Conservation (phyloP, 257 asterid species). For the Ballota nigra region DNA sequence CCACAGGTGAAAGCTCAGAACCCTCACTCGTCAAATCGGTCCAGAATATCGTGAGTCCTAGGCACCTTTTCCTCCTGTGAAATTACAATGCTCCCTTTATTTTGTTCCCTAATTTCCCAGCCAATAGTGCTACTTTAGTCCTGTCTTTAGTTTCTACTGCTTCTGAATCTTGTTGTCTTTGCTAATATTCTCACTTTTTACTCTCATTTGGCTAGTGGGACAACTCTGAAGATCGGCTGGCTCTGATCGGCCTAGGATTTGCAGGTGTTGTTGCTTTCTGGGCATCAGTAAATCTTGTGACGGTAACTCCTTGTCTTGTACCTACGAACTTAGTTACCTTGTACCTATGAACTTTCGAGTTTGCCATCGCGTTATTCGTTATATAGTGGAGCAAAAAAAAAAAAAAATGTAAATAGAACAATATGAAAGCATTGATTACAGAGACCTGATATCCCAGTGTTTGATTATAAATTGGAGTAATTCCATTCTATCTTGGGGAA, state of each 20-base stretch:
- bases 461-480: neutral
- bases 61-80: neutral
- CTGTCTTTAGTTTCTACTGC: neutral
- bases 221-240: slow-evolving; percentile 82
- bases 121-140: neutral
- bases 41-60: slow-evolving; percentile 61
- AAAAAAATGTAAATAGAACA: neutral
- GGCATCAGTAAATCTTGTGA: slow-evolving; percentile 63
- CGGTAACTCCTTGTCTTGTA: slow-evolving; percentile 43
- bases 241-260: slow-evolving; percentile 83
- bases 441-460: neutral
- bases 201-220: slow-evolving; percentile 65
- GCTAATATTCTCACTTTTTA: slow-evolving; percentile 5
- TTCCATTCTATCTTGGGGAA: neutral
- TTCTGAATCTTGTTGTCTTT: neutral
- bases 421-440: neutral
- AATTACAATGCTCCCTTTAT: neutral
- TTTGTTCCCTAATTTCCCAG: neutral
- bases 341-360: neutral
- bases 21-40: slow-evolving; percentile 62
- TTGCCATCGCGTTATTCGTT: neutral
- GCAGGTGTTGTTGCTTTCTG: slow-evolving; percentile 77
- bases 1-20: slow-evolving; percentile 62
- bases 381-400: neutral
- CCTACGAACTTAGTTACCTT: too few species aligned